Evolutionary conservation across 2,329 filamentous ascomycete genomes (phyloP).

Genomic region (Penicillium hesseltinei): DNA sequence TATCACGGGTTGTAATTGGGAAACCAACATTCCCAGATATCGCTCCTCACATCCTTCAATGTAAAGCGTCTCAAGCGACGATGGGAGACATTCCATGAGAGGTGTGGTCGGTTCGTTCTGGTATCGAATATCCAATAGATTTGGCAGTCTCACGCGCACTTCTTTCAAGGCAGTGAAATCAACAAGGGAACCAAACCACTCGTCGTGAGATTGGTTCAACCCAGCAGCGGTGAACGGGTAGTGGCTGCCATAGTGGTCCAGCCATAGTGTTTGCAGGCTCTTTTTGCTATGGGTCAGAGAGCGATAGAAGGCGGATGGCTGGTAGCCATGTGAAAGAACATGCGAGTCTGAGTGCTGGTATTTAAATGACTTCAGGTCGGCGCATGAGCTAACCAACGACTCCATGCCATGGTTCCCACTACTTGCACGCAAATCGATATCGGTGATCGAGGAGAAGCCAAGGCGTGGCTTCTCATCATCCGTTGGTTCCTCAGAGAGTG

Average conservation of each 20-base stretch:
- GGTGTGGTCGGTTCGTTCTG: conserved; percentile 24
- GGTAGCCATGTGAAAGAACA: conserved; percentile 26
- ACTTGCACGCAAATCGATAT: conserved; percentile 28
- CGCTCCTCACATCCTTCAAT: conserved; percentile 32
- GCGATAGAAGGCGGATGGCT: conserved; percentile 25
- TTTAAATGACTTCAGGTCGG: conserved; percentile 28
- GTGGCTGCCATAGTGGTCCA: conserved; percentile 29
- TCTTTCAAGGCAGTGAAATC: conserved; percentile 30
- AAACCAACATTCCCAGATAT: conserved; percentile 24
- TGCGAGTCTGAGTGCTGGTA: conserved; percentile 34
- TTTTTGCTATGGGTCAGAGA: conserved; percentile 25
- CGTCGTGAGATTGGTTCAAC: conserved; percentile 30
- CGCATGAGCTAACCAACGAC: conserved; percentile 22
- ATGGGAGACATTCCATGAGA: conserved; percentile 25
- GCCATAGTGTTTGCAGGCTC: conserved; percentile 29
- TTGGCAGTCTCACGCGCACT: conserved; percentile 32
- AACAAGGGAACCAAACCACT: conserved; percentile 31
- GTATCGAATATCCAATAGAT: conserved; percentile 32
- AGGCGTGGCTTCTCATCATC: background rate
- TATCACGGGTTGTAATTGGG: conserved; percentile 25
- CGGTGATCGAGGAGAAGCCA: conserved; percentile 20
- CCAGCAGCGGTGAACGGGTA: conserved; percentile 30
- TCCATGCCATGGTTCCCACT: conserved; percentile 29
- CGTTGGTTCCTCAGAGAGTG: background rate
- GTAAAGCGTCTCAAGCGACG: conserved; percentile 24